Evolutionary conservation across 2,329 filamentous ascomycete species (phyloP), one percentile per base, ranked within the genome.

Genomic region (Aspergillus sojae): DNA sequence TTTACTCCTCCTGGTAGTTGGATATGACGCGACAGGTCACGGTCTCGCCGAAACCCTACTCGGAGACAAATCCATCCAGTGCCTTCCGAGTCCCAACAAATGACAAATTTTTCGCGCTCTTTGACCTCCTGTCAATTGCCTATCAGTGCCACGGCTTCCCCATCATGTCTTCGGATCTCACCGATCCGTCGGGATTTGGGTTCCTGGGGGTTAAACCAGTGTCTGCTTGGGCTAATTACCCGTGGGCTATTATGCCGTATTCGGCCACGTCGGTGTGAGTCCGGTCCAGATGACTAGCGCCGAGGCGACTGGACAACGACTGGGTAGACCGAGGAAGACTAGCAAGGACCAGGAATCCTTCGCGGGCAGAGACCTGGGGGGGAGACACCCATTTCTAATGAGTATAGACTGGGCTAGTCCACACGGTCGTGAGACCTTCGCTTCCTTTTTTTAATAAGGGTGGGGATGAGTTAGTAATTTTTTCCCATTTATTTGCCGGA

Each of bases 111-210:
- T 11, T 19, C 46, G 30, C 34, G 6, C 32, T 30, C 46, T 52
- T 34, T 23, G 19, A 10, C 30, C 28, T 23, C 30, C n/a, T n/a
- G 19, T 54, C 30, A 10, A 34, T 32, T n/a, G 30, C 57, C 34
- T 59, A 59, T 59, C 57, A 53, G 26, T 16, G 26, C 36, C 45
- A 36, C 57, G 46, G 57, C 45, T 59, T 59, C 46, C 23, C 23
- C 11, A 10, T 32, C 36, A 7, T 26, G 19, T 21, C 21, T 32
- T 39, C 46, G 46, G 57, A 39, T 50, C 46, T 26, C 36, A 19
- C 34, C 14, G 9, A 11, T 46, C 34, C 45, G 46, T 9, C 28
- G n/a, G 10, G 11, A 14, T 19, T 58, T 36, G 30, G 5, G 28
- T 36, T 26, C 12, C 43, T 41, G 19, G 9, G 26, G 36, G 9